Evolutionary conservation across 2,329 filamentous ascomycete species (phyloP), one percentile per base, ranked within the genome.

Genomic region (Arthrobotrys sphaeroides): DNA sequence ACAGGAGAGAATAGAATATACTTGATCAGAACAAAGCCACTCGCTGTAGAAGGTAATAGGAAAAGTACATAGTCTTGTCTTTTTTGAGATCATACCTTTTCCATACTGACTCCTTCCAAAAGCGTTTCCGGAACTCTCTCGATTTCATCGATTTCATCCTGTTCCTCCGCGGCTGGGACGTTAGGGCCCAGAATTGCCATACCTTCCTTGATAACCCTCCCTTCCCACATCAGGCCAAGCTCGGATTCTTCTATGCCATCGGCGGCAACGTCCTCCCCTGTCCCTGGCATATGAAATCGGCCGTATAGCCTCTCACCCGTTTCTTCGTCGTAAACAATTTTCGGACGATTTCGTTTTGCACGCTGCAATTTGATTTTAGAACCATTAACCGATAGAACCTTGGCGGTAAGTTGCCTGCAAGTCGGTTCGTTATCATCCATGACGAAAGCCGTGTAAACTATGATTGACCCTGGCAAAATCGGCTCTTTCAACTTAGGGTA

Each of bases 271-370:
- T 77, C 69, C 16, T 73, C 68, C 36, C 77, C 75, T 47, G 73
- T 76, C 13, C 77, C 79, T 7, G 78, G 78, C 78, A 80, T 79
- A 53, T 79, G 78, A 43, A 80, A 79, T 59, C 65, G 73, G 7
- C 78, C 75, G n/a, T 77, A 73, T 1, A 79, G 42, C 31, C 70
- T 77, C 60, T 80, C 78, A 12, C 79, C 79, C n/a, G 78, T 80
- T 53, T 78, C 77, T 18, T 75, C 57, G 61, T 80, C 75, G 18
- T 78, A 77, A 36, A 67, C 49, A 16, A 60, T 42, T 49, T 79
- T 62, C 10, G 77, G 67, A 9, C 73, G 61, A 57, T 80, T 78
- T 38, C 79, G 55, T 38, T 73, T 73, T 13, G 79, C 78, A 33
- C 79, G 66, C 20, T 69, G 73, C 24, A 24, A 51, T 24, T 20